Percentiles rank a stretch among this genome's conserved stretches.
These are phyloP conservation scores for Wickerhamia fluorescens DNA, from an alignment of 805 yeast genomes.

Conservation along the genomic window DNA sequence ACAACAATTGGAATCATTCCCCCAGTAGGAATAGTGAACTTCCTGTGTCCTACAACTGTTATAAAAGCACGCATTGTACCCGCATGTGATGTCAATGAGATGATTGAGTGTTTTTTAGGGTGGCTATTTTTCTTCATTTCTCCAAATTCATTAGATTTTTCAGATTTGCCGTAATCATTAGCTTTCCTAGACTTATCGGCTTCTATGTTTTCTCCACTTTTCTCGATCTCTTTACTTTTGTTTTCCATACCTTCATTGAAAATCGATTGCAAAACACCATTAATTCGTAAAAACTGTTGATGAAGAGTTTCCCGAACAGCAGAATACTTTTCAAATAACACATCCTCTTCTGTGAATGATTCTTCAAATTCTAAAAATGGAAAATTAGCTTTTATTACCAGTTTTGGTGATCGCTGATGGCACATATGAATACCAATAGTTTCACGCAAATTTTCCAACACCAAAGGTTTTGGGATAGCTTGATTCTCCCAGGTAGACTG, in stretches of 20 bases:
- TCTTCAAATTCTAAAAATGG: conserved; percentile 13
- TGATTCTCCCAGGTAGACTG: conserved; percentile 16
- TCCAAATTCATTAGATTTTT: too few relatives aligned
- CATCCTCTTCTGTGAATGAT: conserved; percentile 15
- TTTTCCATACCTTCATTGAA: conserved; percentile 11
- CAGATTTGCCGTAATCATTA: too few relatives aligned
- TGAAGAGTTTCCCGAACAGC: conserved; percentile 10
- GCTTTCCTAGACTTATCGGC: too few relatives aligned
- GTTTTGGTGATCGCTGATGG: conserved; percentile 14
- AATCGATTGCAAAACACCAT: conserved; percentile 14
- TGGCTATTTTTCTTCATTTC: too few relatives aligned
- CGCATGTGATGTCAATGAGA: conserved; percentile 21
- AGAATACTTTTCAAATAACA: conserved; percentile 6
- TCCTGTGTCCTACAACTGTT: conserved; percentile 21
- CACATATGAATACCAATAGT: conserved; percentile 21
- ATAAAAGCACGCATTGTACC: conserved; percentile 20
- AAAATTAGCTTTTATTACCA: conserved; percentile 10
- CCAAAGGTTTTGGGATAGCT: conserved; percentile 10
- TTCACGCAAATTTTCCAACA: conserved; percentile 16
- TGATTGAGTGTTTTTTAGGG: conserved; percentile 9
- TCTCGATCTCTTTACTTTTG: too few relatives aligned
- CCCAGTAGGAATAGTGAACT: conserved; percentile 22
- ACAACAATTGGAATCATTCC: conserved; percentile 23
- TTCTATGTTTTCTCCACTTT: too few relatives aligned
- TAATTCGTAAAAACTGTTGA: conserved; percentile 15